Evolutionary conservation across 257 asterid genomes (phyloP), one percentile per base, ranked within the genome.

Genomic region (Gardenia jasminoides): DNA sequence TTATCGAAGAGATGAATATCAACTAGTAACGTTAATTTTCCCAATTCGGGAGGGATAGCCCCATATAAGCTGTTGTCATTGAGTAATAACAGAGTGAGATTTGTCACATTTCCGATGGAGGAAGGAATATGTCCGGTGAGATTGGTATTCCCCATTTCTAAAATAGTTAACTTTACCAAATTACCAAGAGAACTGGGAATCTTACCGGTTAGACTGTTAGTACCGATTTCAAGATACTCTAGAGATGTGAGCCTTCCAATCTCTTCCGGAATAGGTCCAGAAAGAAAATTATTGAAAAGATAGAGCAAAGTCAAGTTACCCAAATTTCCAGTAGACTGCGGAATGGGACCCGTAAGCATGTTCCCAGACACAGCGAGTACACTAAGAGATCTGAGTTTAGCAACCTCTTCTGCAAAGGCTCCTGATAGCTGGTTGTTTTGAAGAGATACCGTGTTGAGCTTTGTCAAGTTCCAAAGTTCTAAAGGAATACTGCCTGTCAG

Each of bases 351-450:
- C 2, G 70, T 52, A 58, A 84, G 48, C 15, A 20, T 43, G 73
- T 84, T 84, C 20, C 62, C 74, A 15, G 77, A 47, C 24, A 81
- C 3, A 6, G 70, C n/a, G 7, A 81, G 46, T 4, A 4, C 58
- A 22, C 10, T 16, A 7, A 84, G 33, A 70, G 56, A 15, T 74
- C 74, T 81, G 19, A 84, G 81, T 31, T 84, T 78, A 19, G 65
- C 72, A 4, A 84, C 6, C 36, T 80, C 82, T 46, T n/a, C 9
- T 6, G 84, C 84, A 78, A 80, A 52, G 28, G 75, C 13, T 10
- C 82, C 86, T 36, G 50, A 76, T 15, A 84, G 82, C 20, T 78
- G 30, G 52, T 84, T 84, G 19, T 10, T 61, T 7, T 59, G 67
- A 72, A 84, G 33, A 17, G 1, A 5, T 16, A 81, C 72, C 54